Percentiles rank a stretch among this genome's conserved stretches.
Conservation (phyloP, 371 early-diverging fungal species). For the Mortierella sp. region DNA sequence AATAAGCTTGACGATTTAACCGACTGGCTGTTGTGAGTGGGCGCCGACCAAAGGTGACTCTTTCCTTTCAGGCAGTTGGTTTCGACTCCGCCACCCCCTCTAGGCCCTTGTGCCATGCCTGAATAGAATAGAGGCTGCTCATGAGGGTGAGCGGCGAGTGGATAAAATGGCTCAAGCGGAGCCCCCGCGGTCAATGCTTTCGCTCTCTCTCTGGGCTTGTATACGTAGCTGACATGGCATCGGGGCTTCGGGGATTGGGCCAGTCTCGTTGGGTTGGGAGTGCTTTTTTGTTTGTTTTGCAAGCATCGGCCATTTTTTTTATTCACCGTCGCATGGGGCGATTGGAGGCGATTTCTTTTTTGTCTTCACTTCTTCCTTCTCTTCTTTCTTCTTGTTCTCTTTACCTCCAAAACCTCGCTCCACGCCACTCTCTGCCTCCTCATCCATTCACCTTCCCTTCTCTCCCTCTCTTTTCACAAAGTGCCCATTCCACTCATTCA, state of each 20-base stretch:
- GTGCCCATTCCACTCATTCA: background rate
- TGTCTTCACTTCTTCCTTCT: background rate
- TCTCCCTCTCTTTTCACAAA: background rate
- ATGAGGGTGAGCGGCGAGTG: background rate
- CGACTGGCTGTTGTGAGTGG: slow-evolving; percentile 8
- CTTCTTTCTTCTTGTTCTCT: background rate
- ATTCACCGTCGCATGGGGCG: background rate
- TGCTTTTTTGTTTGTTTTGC: background rate
- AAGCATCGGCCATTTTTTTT: background rate
- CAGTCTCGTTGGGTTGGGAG: background rate
- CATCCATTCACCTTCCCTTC: background rate
- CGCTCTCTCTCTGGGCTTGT: background rate
- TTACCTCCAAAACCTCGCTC: background rate
- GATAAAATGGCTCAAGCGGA: slow-evolving; percentile 15
- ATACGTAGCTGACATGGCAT: background rate
- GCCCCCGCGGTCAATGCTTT: slow-evolving; percentile 9
- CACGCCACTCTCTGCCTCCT: background rate
- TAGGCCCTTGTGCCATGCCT: background rate
- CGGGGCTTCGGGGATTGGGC: background rate
- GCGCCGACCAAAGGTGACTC: slow-evolving; percentile 9
- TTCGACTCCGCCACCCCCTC: slow-evolving; percentile 1
- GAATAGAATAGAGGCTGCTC: background rate
- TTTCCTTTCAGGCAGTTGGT: background rate
- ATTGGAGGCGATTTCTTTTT: background rate
- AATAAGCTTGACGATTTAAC: slow-evolving; percentile 7